These are phyloP conservation scores for Yamadazyma diddensiae DNA, from an alignment of 1,139 yeast species.

Conservation along the genomic window DNA sequence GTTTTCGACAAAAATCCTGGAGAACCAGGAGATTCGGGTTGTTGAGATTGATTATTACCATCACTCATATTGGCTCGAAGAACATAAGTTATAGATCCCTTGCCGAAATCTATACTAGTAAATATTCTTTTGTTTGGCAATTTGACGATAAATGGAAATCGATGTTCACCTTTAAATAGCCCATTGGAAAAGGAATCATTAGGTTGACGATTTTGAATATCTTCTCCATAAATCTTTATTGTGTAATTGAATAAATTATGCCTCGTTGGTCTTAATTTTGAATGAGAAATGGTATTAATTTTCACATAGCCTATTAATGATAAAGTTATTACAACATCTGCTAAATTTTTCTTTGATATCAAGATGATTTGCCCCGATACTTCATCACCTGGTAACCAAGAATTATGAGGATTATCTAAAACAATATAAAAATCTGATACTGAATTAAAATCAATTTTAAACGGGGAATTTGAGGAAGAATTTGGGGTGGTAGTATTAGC, in stretches of 20 bases:
- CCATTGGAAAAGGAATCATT: conserved; percentile 39
- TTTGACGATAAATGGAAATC: conserved; percentile 80
- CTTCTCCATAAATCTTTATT: conserved; percentile 60
- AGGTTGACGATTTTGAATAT: conserved; percentile 11
- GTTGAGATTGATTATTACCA: conserved; percentile 8
- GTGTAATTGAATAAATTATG: conserved; percentile 61
- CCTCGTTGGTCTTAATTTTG: conserved; percentile 50
- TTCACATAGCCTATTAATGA: conserved; percentile 57
- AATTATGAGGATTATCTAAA: conserved; percentile 69
- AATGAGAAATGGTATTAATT: conserved; percentile 49
- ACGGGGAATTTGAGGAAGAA: conserved; percentile 10
- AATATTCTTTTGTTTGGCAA: conserved; percentile 69
- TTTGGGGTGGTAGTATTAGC: no score
- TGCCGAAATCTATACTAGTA: conserved; percentile 79
- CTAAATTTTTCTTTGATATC: conserved; percentile 52
- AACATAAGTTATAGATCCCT: conserved; percentile 73
- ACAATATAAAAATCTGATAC: conserved; percentile 66
- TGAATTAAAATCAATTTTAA: conserved; percentile 42
- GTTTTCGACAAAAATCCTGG: conserved; percentile 20
- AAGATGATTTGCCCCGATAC: conserved; percentile 63
- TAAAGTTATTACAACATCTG: conserved; percentile 52
- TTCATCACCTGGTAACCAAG: conserved; percentile 66
- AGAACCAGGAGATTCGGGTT: conserved; percentile 11
- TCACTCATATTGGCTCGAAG: conserved; percentile 56
- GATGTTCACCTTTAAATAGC: conserved; percentile 75